Percentiles rank a stretch among this genome's conserved stretches.
phyloP scores from a whole-genome alignment of 768 basidiomycete species.

The Suillus spraguei region DNA sequence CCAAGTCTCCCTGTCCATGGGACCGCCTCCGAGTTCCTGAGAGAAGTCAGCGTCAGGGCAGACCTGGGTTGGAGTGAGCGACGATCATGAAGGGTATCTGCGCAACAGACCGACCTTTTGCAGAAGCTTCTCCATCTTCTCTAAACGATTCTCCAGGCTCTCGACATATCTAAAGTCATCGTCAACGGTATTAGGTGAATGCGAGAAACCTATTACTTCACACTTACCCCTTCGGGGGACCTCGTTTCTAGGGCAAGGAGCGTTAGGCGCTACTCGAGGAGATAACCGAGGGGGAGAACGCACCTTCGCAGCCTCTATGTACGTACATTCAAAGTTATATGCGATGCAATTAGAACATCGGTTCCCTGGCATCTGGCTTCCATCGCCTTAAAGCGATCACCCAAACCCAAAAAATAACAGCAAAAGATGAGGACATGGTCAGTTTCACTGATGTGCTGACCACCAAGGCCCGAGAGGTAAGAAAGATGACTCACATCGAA shows the following conservation, averaged over 20 bases:
- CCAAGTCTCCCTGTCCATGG: constrained; percentile 43
- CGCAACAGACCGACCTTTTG: constrained; percentile 42
- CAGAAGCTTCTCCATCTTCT: constrained; percentile 66
- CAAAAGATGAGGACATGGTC: not conserved
- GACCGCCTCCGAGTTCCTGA: constrained; percentile 51
- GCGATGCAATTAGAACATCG: constrained; percentile 59
- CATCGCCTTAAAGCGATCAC: constrained; percentile 47
- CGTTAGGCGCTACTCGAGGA: not conserved
- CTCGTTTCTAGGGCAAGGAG: constrained; percentile 38
- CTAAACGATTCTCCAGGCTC: constrained; percentile 59
- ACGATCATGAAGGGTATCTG: constrained; percentile 9
- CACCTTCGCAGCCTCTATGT: constrained; percentile 58
- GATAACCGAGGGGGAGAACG: constrained; percentile 4
- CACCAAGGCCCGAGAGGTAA: not conserved
- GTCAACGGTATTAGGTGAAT: not conserved
- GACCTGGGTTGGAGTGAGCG: constrained; percentile 42
- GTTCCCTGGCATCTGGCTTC: constrained; percentile 56
- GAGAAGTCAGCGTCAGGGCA: constrained; percentile 66
- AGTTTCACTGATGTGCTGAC: not conserved
- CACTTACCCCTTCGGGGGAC: constrained; percentile 38
- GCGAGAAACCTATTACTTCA: not conserved
- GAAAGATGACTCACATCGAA: constrained; percentile 56
- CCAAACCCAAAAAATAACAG: not conserved
- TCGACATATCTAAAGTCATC: constrained; percentile 53
- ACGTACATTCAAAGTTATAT: constrained; percentile 53